Evolutionary conservation across 1,284 basidiomycete genomes (phyloP), one percentile per base, ranked within the genome.

Genomic region (Microbotryum violaceum): DNA sequence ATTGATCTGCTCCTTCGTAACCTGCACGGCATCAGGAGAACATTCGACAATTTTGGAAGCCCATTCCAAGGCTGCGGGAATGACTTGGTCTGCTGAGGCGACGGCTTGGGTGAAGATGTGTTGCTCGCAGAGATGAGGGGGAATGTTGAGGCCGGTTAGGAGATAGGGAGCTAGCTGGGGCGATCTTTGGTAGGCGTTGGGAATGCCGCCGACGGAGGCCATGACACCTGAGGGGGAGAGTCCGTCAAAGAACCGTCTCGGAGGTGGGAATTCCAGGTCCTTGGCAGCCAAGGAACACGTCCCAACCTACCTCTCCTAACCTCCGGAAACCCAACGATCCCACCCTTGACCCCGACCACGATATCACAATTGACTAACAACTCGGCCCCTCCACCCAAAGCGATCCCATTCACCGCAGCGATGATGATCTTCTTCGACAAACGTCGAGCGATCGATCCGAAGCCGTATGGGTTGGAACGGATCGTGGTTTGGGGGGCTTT

Each of bases 341-440:
- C 85, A 14, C 84, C 80, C 50, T 84, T 79, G 59, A 79, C 82
- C 2, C 88, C 85, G n/a, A 93, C 77, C 37, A 91, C 87, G 29
- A 91, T 73, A 72, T 92, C 89, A 68, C 87, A 90, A 67, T 91
- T 91, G 10, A 91, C 73, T 1, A 89, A 67, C 55, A 90, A 82
- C 73, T 92, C 89, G 49, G 83, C 79, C 2, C 88, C 90, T 6
- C 89, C 90, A 16, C 89, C 90, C 66, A 85, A 86, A 4, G 87
- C 84, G 33, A 84, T 80, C 16, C 89, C 89, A 68, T 86, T 84
- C 2, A 91, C 85, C 3, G 89, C 89, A 21, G 88, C 87, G 56
- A 92, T 86, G 65, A 90, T 82, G 9, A 88, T 88, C 72, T 92
- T 91, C 61, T 77, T 79, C 10, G 82, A 82, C 4, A 73, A 72